phyloP scores from a whole-genome alignment of 2,329 filamentous ascomycete genomes.

The Ophiocordyceps sinensis region DNA sequence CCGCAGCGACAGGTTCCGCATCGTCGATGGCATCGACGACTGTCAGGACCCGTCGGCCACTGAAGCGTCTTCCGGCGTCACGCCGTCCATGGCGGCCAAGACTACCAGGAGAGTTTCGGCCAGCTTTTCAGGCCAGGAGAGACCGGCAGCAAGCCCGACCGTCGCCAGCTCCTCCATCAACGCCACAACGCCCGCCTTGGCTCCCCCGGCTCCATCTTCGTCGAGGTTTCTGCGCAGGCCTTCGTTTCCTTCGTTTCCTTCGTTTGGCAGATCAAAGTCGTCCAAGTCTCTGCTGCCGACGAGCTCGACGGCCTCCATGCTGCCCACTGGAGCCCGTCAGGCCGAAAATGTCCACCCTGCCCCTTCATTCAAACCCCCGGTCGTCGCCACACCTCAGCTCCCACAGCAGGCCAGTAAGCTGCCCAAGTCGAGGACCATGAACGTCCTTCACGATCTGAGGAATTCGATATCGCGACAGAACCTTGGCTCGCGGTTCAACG shows the following conservation, averaged over 20 bases:
- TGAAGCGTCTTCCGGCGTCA: not conserved
- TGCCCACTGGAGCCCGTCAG: slow-evolving; percentile 5
- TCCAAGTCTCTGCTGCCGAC: slow-evolving; percentile 4
- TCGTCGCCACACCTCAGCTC: not conserved
- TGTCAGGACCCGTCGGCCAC: slow-evolving; percentile 6
- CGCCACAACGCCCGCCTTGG: slow-evolving; percentile 5
- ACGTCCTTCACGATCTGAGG: slow-evolving; percentile 28
- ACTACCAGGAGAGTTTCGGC: slow-evolving; percentile 15
- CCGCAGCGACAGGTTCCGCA: slow-evolving; percentile 18
- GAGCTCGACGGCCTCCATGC: slow-evolving; percentile 5
- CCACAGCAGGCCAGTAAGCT: slow-evolving; percentile 12
- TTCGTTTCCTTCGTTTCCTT: slow-evolving; percentile 2
- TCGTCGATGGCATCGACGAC: slow-evolving; percentile 21
- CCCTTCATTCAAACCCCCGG: not conserved
- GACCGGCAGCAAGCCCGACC: slow-evolving; percentile 14
- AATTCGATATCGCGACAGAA: slow-evolving; percentile 26
- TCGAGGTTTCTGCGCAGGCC: slow-evolving; percentile 7
- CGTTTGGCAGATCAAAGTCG: slow-evolving; percentile 1
- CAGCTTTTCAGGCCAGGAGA: slow-evolving; percentile 11
- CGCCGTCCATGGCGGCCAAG: slow-evolving; percentile 3
- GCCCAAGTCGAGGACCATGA: slow-evolving; percentile 30
- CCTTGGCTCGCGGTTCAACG: slow-evolving; percentile 3
- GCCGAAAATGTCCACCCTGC: slow-evolving; percentile 15
- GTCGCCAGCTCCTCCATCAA: slow-evolving; percentile 14
- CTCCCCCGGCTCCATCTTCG: not conserved